These are phyloP conservation scores for Phoma sp. DNA, from an alignment of 2,329 filamentous ascomycete genomes.

Conservation along the genomic window DNA sequence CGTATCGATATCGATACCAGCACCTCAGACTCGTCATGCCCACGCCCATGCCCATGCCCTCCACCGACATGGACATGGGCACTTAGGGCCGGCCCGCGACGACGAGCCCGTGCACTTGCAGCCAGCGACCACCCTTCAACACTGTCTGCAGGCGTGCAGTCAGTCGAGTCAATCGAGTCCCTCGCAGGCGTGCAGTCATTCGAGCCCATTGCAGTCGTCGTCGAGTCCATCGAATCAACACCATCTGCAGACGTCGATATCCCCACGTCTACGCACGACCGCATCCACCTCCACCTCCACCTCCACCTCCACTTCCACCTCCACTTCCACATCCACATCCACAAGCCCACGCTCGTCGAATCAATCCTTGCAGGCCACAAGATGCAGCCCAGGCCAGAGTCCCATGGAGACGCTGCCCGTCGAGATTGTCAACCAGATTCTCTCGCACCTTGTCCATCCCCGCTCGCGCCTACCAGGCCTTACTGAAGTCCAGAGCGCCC, in stretches of 20 bases:
- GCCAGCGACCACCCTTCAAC: background rate
- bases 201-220: background rate
- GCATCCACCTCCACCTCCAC: too few species aligned
- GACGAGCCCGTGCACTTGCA: background rate
- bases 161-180: too few species aligned
- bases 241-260: background rate
- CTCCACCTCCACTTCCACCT: too few species aligned
- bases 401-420: slow-evolving; percentile 33
- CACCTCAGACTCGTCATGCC: background rate
- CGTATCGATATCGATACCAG: background rate
- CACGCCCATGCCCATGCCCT: too few species aligned
- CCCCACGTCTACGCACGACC: too few species aligned
- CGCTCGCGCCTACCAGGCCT: slow-evolving; percentile 38
- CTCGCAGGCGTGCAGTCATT: background rate
- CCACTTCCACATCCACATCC: too few species aligned
- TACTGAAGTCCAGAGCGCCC: slow-evolving; percentile 34
- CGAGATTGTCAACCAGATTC: slow-evolving; percentile 37
- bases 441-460: slow-evolving; percentile 37
- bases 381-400: slow-evolving; percentile 3
- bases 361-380: too few species aligned
- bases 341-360: too few species aligned
- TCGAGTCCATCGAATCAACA: background rate
- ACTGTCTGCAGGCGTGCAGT: background rate
- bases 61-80: too few species aligned
- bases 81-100: slow-evolving; percentile 2